Percentiles rank a stretch among this genome's conserved stretches.
phyloP scores from a whole-genome alignment of 129 eudicot genomes.

The Rutidosis leptorrhynchoides region DNA sequence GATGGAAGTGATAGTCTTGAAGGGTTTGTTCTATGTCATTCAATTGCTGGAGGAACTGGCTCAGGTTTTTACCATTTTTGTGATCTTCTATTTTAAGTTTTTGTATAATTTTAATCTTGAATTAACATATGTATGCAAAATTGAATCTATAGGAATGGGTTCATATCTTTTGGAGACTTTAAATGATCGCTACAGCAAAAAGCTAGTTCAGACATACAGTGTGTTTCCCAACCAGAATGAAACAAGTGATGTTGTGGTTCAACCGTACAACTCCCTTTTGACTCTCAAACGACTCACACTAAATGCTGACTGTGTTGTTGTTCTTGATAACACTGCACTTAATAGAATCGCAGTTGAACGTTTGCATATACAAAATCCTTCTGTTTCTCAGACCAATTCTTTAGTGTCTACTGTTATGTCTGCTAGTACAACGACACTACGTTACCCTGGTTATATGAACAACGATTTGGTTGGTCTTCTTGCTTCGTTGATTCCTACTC shows the following conservation, averaged over 20 bases:
- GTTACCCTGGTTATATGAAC: constrained; percentile 98
- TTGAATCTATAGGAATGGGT: constrained; percentile 65
- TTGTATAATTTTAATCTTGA: constrained; percentile 2
- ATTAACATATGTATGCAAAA: neutral
- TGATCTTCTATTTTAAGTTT: neutral
- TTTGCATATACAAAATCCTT: constrained; percentile 77
- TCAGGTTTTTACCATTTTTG: constrained; percentile 56
- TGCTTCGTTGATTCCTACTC: constrained; percentile 97
- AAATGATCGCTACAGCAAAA: constrained; percentile 97
- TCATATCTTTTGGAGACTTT: constrained; percentile 83
- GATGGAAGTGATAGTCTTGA: constrained; percentile 99
- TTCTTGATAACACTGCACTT: constrained; percentile 96
- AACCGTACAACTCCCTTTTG: constrained; percentile 94
- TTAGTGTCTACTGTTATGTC: constrained; percentile 96
- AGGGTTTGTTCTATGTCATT: constrained; percentile 96
- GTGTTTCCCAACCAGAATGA: constrained; percentile 92
- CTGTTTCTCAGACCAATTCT: constrained; percentile 92
- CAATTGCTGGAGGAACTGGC: constrained; percentile 99
- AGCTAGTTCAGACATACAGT: constrained; percentile 94
- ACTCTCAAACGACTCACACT: constrained; percentile 89
- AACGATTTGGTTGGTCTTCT: constrained; percentile 98
- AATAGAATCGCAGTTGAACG: constrained; percentile 95
- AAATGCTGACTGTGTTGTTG: constrained; percentile 98
- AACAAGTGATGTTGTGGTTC: constrained; percentile 95
- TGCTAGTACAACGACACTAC: constrained; percentile 91